Evolutionary conservation across 1,139 yeast species (phyloP).

Genomic region (Yamadazyma oceani): DNA sequence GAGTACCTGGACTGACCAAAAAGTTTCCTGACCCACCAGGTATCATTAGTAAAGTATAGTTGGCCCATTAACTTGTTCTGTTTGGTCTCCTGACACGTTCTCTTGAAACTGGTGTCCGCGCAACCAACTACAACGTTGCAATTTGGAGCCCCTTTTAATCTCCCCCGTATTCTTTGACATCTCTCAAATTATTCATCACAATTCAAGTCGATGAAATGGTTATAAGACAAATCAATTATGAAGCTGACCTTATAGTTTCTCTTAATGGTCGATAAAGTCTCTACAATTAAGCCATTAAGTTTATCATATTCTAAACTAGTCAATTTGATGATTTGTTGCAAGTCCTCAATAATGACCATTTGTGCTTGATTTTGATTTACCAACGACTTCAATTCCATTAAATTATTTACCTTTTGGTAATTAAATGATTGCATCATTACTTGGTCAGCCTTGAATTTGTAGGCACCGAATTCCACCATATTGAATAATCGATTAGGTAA

Average conservation of each 20-base stretch:
- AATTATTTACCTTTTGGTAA: conserved; percentile 15
- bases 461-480: conserved; percentile 9
- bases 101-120: too few relatives aligned
- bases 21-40: too few relatives aligned
- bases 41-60: too few relatives aligned
- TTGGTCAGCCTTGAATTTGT: conserved; percentile 9
- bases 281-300: conserved; percentile 15
- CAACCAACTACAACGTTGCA: too few relatives aligned
- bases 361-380: conserved; percentile 1
- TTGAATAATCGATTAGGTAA: conserved; percentile 17
- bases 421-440: conserved; percentile 16
- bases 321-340: conserved; percentile 13
- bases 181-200: conserved; percentile 7
- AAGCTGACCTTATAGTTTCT: conserved; percentile 2
- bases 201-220: conserved; percentile 11
- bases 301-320: conserved; percentile 12
- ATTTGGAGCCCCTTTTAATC: too few relatives aligned
- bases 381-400: conserved; percentile 8
- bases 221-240: conserved; percentile 10
- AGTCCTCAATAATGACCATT: conserved; percentile 15
- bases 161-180: too few relatives aligned
- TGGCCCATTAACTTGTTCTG: too few relatives aligned
- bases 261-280: conserved; percentile 11
- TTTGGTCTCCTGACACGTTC: too few relatives aligned
- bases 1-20: too few relatives aligned